Conservation (phyloP, 208 protist genomes). For the Leishmania tarentolae region DNA sequence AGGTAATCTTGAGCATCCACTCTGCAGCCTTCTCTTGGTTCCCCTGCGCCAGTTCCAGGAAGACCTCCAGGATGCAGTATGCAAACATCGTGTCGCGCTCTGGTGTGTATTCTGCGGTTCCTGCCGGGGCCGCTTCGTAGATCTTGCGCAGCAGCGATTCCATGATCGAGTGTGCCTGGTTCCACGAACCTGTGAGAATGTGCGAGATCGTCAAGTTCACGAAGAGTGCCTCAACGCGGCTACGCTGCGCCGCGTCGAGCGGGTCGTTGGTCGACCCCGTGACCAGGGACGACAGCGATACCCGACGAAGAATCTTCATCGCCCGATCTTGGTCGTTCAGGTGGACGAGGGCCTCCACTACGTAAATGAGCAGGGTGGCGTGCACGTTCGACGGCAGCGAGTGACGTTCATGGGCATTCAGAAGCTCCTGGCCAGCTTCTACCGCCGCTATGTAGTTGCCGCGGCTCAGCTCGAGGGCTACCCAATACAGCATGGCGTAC, state of each 20-base stretch:
- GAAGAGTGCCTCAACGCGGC: constrained; percentile 85
- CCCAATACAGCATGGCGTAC: constrained; percentile 83
- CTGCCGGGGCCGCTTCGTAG: constrained; percentile 51
- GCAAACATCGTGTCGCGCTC: constrained; percentile 72
- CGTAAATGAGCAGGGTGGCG: constrained; percentile 78
- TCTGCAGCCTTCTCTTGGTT: constrained; percentile 83
- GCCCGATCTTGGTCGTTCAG: constrained; percentile 81
- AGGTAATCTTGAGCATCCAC: constrained; percentile 66
- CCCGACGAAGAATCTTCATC: constrained; percentile 68
- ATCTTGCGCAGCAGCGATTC: constrained; percentile 84
- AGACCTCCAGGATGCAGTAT: constrained; percentile 78
- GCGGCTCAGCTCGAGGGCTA: constrained; percentile 69
- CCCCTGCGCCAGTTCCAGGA: constrained; percentile 84
- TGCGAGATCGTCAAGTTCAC: constrained; percentile 82
- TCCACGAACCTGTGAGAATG: constrained; percentile 84
- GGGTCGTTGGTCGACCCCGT: constrained; percentile 32
- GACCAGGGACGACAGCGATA: constrained; percentile 72
- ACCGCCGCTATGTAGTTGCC: constrained; percentile 79
- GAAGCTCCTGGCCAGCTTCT: constrained; percentile 72
- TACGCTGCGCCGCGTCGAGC: constrained; percentile 73
- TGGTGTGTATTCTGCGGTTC: constrained; percentile 53
- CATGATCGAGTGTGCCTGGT: constrained; percentile 77
- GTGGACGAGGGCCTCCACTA: constrained; percentile 82
- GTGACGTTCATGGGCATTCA: constrained; percentile 61
- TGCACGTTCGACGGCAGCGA: constrained; percentile 67